Base-by-base conservation (phyloP, 2,329 filamentous ascomycete genomes). In the Trichophyton rubrum region DNA sequence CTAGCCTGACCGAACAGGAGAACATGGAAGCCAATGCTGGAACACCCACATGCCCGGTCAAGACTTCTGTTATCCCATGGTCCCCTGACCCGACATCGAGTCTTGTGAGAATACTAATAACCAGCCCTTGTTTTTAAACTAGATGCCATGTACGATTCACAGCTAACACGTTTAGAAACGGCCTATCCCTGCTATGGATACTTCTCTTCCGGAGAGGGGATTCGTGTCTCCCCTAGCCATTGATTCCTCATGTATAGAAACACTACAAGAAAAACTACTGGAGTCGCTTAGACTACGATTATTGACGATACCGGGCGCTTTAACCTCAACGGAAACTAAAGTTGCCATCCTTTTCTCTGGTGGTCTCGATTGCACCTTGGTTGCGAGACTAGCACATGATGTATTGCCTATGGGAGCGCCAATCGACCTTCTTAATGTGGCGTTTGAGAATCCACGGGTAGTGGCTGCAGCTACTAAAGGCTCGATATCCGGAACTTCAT, bases 381-480 rank as follows among this genome's bases (percentile, higher is more conserved):
- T 99, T 56, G 92, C 92, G 22, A 83, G 90, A 49, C 74, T 97
- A 24, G 79, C 82, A 9, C 88, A 96, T 69, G 87, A 95, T 11
- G 73, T 95, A 1, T 71, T 97, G 1, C 87, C 88, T 0, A 13
- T 70, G 0, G 73, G 79, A 3, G 85, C 95, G 67, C 77, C 81
- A 1, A 85, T 99, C 63, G 93, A 97, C 69, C 79, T 99, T 7
- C 80, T 99, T 64, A 99, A 99, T 66, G 92, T 99, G 53, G 93
- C 92, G 0, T 99, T 99, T 68, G 89, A 99, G 72, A 99, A 99
- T 65, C 92, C 91, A 0, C 82, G 89, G 35, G 83, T 86, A 64
- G 85, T 80, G 62, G 84, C 65, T 66, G 83, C 76, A 15, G 73
- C 71, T 24, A 63, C 60, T 30, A 79, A 82, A 49, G 74, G 82